phyloP scores from a whole-genome alignment of 495 filamentous ascomycete genomes.

The Daldinia caldariorum region DNA sequence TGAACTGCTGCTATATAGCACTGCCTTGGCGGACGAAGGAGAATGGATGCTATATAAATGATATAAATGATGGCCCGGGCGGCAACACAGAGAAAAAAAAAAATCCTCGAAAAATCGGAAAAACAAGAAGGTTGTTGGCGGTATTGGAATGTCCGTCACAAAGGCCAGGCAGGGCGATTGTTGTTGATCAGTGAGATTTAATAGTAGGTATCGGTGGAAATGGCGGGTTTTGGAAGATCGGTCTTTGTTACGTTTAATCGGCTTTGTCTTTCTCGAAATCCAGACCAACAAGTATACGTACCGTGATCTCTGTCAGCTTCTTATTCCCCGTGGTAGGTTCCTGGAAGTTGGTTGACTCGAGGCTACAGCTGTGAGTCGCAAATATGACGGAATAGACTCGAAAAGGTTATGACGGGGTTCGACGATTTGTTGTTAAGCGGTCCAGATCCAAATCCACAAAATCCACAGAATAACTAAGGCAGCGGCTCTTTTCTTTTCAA shows the following conservation, averaged over 20 bases:
- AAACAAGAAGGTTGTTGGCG: conserved; percentile 7
- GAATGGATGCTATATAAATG: neutral
- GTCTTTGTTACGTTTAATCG: conserved; percentile 37
- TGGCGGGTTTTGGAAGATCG: conserved; percentile 5
- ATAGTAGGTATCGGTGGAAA: conserved; percentile 24
- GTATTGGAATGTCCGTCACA: conserved; percentile 18
- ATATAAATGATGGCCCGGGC: neutral
- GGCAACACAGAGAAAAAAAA: neutral
- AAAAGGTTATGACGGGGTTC: conserved; percentile 1
- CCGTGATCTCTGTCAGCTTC: conserved; percentile 15
- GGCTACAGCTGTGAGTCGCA: conserved; percentile 27
- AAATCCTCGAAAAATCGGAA: neutral
- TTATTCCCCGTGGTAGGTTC: conserved; percentile 18
- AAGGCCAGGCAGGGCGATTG: conserved; percentile 27
- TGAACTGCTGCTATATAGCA: neutral
- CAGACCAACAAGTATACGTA: conserved; percentile 29
- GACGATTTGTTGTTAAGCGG: conserved; percentile 10
- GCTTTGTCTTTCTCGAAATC: conserved; percentile 34
- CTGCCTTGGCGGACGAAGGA: neutral
- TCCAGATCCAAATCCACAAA: conserved; percentile 37
- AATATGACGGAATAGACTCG: conserved; percentile 38
- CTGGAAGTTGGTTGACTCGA: conserved; percentile 20
- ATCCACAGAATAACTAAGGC: neutral
- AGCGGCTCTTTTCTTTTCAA: conserved; percentile 18
- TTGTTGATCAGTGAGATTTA: conserved; percentile 18